Evolutionary conservation across 768 basidiomycete species (phyloP).

Genomic region (Boletus edulis): DNA sequence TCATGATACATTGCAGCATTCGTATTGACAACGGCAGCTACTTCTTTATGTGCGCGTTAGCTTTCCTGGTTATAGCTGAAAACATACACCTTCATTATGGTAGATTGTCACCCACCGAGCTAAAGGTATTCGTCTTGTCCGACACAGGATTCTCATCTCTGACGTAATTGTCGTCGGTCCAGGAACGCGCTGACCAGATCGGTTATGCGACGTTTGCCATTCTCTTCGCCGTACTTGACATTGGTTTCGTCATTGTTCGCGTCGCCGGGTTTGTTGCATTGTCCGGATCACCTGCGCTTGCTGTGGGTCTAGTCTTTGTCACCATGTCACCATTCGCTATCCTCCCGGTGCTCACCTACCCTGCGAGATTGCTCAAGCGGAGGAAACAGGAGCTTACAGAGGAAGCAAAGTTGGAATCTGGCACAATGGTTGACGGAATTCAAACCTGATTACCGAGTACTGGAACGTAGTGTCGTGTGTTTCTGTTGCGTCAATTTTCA

Average conservation of each 20-base stretch:
- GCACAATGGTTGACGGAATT: not conserved
- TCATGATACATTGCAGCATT: conserved; percentile 15
- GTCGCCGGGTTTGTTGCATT: conserved; percentile 8
- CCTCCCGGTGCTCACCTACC: conserved; percentile 2
- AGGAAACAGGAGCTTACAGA: not conserved
- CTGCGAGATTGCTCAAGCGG: not conserved
- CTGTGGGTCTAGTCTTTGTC: conserved; percentile 9
- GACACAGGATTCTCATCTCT: not conserved
- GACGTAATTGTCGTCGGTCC: not conserved
- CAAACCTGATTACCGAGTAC: not conserved
- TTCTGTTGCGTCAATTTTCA: too few species aligned
- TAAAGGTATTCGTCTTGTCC: conserved; percentile 17
- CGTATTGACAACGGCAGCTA: conserved; percentile 3
- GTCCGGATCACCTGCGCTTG: conserved; percentile 12
- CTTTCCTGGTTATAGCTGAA: conserved; percentile 19
- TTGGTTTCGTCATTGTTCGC: conserved; percentile 21
- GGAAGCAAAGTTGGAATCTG: conserved; percentile 2
- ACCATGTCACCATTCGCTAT: conserved; percentile 4
- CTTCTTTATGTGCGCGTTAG: conserved; percentile 14
- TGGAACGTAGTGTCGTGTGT: too few species aligned
- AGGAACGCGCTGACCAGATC: conserved; percentile 14
- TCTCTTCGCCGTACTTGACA: conserved; percentile 18
- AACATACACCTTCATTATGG: conserved; percentile 18
- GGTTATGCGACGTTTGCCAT: conserved; percentile 16
- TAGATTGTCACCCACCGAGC: conserved; percentile 18